Conservation (phyloP, 176 grass and related monocot genomes). For the Phoenix roebelenii region DNA sequence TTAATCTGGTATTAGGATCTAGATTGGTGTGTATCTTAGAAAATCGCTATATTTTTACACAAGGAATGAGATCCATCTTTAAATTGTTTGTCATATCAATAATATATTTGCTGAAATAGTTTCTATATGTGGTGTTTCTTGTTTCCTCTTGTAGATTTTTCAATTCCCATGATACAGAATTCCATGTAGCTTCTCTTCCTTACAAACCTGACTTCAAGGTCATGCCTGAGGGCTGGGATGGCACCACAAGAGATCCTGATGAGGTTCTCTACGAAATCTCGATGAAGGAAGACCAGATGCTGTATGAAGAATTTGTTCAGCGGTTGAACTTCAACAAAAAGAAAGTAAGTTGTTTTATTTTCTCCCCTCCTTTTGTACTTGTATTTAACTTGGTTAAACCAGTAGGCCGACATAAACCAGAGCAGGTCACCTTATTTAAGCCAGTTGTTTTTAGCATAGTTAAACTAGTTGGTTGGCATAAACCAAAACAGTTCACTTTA, state of each 20-base stretch:
- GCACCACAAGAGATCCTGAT: conserved; percentile 72
- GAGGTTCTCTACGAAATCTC: conserved; percentile 98
- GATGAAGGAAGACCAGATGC: conserved; percentile 81
- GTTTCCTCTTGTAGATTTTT: conserved; percentile 51
- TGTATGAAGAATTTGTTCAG: conserved; percentile 96
- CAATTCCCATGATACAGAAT: conserved; percentile 82
- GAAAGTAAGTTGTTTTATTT: conserved; percentile 37
- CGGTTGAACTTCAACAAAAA: conserved; percentile 93
- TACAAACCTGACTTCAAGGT: conserved; percentile 99
- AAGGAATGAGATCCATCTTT: no score
- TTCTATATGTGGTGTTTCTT: no score
- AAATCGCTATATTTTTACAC: no score
- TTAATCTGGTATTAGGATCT: no score
- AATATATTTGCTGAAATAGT: no score
- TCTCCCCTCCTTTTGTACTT: background rate
- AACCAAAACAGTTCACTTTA: no score
- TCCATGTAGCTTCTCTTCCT: conserved; percentile 92
- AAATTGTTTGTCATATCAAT: no score
- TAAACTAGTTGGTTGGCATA: no score
- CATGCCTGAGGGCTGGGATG: conserved; percentile 98
- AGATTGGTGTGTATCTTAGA: no score
- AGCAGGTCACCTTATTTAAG: no score
- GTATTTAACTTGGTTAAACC: background rate
- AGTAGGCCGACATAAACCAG: no score
- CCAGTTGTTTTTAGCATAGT: no score